phyloP scores from a whole-genome alignment of 345 rosid genomes.

The Linum lewisii region DNA sequence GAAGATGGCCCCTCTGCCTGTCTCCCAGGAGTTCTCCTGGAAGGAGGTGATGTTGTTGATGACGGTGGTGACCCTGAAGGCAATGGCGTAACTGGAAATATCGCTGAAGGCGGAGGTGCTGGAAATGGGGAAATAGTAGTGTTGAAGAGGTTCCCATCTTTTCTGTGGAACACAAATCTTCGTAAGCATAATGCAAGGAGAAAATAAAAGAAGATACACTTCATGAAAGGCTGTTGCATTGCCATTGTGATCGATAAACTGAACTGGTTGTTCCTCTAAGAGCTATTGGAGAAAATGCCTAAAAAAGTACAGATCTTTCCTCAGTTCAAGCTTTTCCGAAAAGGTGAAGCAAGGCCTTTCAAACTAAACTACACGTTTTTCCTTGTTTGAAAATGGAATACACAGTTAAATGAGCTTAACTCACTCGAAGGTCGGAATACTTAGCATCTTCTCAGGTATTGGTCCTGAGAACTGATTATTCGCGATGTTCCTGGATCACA shows the following conservation, averaged over 20 bases:
- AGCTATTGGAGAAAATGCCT: too few species aligned
- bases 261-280: too few species aligned
- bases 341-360: too few species aligned
- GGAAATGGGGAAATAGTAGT: slow-evolving; percentile 39
- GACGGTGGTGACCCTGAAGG: slow-evolving; percentile 9
- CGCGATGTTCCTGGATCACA: slow-evolving; percentile 67
- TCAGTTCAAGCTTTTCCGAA: too few species aligned
- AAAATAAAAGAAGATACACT: too few species aligned
- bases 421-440: slow-evolving; percentile 66
- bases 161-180: slow-evolving; percentile 33
- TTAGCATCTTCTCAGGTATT: slow-evolving; percentile 66
- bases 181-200: too few species aligned
- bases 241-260: too few species aligned
- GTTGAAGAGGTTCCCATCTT: slow-evolving; percentile 78
- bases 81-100: slow-evolving; percentile 26
- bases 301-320: too few species aligned
- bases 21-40: slow-evolving; percentile 33
- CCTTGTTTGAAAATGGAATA: neutral
- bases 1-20: slow-evolving; percentile 57
- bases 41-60: slow-evolving; percentile 28
- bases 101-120: slow-evolving; percentile 38
- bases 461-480: slow-evolving; percentile 83
- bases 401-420: slow-evolving; percentile 3
- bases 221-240: too few species aligned
- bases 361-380: too few species aligned